These are phyloP conservation scores for Dictyophora rubrovolvata DNA, from an alignment of 768 basidiomycete species.

Conservation along the genomic window DNA sequence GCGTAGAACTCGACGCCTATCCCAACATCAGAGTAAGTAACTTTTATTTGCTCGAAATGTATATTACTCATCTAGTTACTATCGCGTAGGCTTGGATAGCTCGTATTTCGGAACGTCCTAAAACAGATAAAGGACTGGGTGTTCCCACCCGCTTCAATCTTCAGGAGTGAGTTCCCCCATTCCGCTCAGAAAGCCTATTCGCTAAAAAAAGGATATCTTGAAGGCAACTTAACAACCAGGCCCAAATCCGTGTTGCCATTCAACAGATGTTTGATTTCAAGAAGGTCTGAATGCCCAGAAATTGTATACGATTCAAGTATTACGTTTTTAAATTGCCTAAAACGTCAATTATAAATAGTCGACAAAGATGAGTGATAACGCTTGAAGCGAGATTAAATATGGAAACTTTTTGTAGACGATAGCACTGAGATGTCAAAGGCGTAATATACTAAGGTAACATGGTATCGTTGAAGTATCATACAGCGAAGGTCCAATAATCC, in stretches of 20 bases:
- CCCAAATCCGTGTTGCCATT: background rate
- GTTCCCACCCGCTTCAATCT: conserved; percentile 1
- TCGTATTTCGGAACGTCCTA: background rate
- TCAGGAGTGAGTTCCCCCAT: background rate
- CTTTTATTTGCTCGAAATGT: background rate
- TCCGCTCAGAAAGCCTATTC: background rate
- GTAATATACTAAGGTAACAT: too few species aligned
- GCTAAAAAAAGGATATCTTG: too few species aligned
- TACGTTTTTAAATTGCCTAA: too few species aligned
- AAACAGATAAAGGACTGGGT: conserved; percentile 3
- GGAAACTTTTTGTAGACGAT: too few species aligned
- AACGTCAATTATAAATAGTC: too few species aligned
- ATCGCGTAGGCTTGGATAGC: conserved; percentile 1
- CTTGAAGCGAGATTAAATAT: too few species aligned
- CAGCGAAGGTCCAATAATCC: too few species aligned
- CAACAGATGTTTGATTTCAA: background rate
- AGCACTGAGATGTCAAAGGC: too few species aligned
- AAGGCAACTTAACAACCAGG: background rate
- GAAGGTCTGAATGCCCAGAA: background rate
- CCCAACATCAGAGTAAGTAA: conserved; percentile 5
- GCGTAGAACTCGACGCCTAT: background rate
- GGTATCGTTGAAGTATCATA: too few species aligned
- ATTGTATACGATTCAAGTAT: background rate
- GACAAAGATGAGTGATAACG: too few species aligned
- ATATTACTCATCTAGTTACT: too few species aligned